phyloP scores from a whole-genome alignment of 176 grass and related monocot species.

The Elymus sibiricus region DNA sequence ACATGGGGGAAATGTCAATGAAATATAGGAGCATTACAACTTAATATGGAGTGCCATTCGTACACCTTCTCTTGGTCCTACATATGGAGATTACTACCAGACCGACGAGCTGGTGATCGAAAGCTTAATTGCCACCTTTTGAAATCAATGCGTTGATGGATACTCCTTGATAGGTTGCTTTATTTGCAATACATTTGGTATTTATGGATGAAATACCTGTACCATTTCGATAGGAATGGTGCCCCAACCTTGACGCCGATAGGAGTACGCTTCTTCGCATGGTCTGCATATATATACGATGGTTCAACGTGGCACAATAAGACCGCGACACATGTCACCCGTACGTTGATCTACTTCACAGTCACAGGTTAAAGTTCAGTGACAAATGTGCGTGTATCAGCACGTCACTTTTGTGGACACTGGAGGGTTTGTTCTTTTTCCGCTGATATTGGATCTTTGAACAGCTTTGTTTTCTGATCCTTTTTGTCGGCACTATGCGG shows the following conservation, averaged over 20 bases:
- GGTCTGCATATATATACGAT: too few species aligned
- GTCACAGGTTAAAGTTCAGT: background rate
- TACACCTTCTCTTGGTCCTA: too few species aligned
- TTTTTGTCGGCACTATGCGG: background rate
- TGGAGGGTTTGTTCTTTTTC: background rate
- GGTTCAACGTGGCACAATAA: background rate
- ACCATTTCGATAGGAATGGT: slow-evolving; percentile 4
- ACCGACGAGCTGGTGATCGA: slow-evolving; percentile 1
- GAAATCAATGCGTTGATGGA: background rate
- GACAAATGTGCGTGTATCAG: background rate
- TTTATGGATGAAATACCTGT: background rate
- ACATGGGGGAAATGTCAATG: too few species aligned
- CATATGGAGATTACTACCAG: background rate
- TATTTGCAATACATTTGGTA: background rate
- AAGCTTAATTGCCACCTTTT: slow-evolving; percentile 10
- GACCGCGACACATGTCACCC: background rate
- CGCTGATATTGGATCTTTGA: background rate
- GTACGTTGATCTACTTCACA: too few species aligned
- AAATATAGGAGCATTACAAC: too few species aligned
- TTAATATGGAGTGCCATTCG: too few species aligned
- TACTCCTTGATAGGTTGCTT: background rate
- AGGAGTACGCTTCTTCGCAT: too few species aligned
- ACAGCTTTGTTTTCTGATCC: background rate
- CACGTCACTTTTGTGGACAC: background rate
- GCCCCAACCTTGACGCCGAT: background rate